Percentiles rank a stretch among this genome's conserved stretches.
Evolutionary conservation across 495 filamentous ascomycete genomes (phyloP).

Genomic region (Amniculicola lignicola): DNA sequence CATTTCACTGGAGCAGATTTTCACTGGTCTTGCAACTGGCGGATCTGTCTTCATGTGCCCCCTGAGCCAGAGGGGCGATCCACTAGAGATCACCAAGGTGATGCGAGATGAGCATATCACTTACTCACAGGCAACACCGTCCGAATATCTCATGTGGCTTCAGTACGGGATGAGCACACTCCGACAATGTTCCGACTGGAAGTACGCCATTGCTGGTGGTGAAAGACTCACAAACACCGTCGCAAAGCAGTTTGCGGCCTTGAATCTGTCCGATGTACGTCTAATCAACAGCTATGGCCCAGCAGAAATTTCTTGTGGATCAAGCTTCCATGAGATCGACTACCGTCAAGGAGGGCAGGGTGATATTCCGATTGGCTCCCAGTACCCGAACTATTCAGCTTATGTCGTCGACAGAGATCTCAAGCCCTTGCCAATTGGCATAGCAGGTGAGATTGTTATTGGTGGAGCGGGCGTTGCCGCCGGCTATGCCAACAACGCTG

Average conservation of each 20-base stretch:
- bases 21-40: conserved; percentile 3
- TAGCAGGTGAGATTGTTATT: conserved; percentile 46
- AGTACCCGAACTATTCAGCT: conserved; percentile 27
- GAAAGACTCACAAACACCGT: background rate
- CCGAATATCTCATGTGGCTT: conserved; percentile 19
- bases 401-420: conserved; percentile 48
- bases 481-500: conserved; percentile 44
- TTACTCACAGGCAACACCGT: conserved; percentile 3
- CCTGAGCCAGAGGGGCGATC: background rate
- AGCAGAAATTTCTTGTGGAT: background rate
- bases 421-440: conserved; percentile 41
- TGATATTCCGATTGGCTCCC: background rate
- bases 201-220: background rate
- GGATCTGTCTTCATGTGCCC: background rate
- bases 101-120: conserved; percentile 3
- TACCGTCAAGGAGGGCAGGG: background rate
- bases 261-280: background rate
- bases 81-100: background rate
- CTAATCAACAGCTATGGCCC: conserved; percentile 15
- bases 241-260: background rate
- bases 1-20: conserved; percentile 11
- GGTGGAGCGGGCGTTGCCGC: conserved; percentile 43
- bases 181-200: background rate
- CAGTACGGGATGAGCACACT: background rate
- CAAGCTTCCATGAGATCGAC: background rate